phyloP scores from a whole-genome alignment of 768 basidiomycete genomes.

The Kwoniella heveanensis region DNA sequence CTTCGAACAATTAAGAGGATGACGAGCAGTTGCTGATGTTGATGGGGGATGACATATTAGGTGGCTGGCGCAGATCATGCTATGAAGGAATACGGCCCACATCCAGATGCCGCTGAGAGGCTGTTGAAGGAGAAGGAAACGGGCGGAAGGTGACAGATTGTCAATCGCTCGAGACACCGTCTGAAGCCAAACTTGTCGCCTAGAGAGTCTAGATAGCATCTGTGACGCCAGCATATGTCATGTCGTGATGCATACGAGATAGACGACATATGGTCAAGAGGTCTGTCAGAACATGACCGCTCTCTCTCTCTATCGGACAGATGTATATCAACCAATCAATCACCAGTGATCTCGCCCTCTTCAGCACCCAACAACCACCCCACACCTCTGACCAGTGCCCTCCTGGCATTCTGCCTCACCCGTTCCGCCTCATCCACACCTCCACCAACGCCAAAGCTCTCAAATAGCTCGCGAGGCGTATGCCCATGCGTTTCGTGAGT shows the following conservation, averaged over 20 bases:
- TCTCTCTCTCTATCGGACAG: too few relatives aligned
- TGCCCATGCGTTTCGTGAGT: background rate
- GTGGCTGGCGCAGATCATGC: slow-evolving; percentile 70
- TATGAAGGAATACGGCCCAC: slow-evolving; percentile 60
- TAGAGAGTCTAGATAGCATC: too few relatives aligned
- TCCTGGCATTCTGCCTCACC: slow-evolving; percentile 68
- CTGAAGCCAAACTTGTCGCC: too few relatives aligned
- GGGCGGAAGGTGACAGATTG: too few relatives aligned
- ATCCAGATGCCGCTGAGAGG: slow-evolving; percentile 44
- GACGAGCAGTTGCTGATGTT: background rate
- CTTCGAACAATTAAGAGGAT: too few relatives aligned
- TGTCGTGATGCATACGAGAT: background rate
- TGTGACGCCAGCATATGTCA: too few relatives aligned
- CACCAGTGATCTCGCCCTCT: slow-evolving; percentile 48
- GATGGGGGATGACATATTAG: slow-evolving; percentile 58
- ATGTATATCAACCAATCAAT: background rate
- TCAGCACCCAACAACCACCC: slow-evolving; percentile 95
- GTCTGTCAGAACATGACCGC: too few relatives aligned
- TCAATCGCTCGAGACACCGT: too few relatives aligned
- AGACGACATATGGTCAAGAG: too few relatives aligned
- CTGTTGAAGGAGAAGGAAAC: slow-evolving; percentile 17
- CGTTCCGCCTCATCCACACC: slow-evolving; percentile 52
- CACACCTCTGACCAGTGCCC: slow-evolving; percentile 82
- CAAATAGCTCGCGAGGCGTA: slow-evolving; percentile 27
- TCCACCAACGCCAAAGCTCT: slow-evolving; percentile 40